A percentile compares a stretch with the other conserved stretches of the same genome.
Evolutionary conservation across 352 stramenopile genomes (phyloP).

Genomic region (Globisporangium alternatum): DNA sequence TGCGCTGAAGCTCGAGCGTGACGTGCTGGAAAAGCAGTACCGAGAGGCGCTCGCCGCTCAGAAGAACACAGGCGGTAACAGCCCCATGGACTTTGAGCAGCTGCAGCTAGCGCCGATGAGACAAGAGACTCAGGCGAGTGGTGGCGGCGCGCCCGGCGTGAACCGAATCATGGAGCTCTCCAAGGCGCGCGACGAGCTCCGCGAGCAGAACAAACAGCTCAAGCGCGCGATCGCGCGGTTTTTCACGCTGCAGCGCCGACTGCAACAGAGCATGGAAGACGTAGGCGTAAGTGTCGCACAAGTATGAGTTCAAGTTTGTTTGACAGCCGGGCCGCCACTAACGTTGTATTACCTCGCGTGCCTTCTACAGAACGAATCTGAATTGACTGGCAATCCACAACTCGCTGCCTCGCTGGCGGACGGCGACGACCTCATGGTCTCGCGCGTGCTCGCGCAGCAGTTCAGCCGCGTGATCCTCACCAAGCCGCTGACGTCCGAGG

Average conservation of each 20-base stretch:
- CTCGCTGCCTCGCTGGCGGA: background rate
- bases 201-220: constrained; percentile 50
- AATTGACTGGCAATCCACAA: background rate
- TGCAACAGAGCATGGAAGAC: constrained; percentile 24
- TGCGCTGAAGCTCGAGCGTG: constrained; percentile 42
- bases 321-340: background rate
- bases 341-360: background rate
- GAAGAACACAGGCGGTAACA: constrained; percentile 16
- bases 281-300: background rate
- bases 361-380: constrained; percentile 4
- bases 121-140: background rate
- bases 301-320: background rate
- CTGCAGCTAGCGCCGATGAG: background rate
- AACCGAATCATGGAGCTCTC: constrained; percentile 19
- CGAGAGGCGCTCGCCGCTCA: constrained; percentile 30
- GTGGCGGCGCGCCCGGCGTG: background rate
- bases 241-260: constrained; percentile 39
- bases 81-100: background rate
- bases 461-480: constrained; percentile 41
- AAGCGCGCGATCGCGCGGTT: constrained; percentile 34
- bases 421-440: background rate
- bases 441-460: constrained; percentile 30
- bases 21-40: constrained; percentile 39
- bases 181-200: constrained; percentile 31
- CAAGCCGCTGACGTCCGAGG: constrained; percentile 31